Conservation (phyloP, 148 eudicot genomes). For the Nepenthes gracilis region DNA sequence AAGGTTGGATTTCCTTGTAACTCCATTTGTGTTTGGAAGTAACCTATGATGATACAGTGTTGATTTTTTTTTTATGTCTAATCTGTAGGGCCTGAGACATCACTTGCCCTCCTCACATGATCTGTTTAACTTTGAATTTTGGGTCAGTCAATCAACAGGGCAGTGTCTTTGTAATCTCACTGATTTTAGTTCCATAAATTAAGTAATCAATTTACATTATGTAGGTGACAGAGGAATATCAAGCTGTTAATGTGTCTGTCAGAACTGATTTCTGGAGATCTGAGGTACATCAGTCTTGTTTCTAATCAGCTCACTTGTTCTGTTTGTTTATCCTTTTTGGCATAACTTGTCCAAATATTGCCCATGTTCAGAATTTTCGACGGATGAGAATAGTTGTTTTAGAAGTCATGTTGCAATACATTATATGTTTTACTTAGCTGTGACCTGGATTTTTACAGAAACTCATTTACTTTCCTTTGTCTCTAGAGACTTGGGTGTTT, state of each 20-base stretch:
- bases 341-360: too few relatives aligned
- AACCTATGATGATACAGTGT: neutral
- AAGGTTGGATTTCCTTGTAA: conserved; percentile 32
- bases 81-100: conserved; percentile 57
- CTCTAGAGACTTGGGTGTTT: too few relatives aligned
- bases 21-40: neutral
- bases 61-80: neutral
- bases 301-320: neutral
- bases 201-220: conserved; percentile 6
- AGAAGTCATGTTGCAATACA: too few relatives aligned
- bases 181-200: neutral
- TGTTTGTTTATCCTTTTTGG: neutral
- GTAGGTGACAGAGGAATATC: conserved; percentile 71
- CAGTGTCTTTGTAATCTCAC: neutral
- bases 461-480: too few relatives aligned
- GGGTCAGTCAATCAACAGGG: conserved; percentile 49
- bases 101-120: conserved; percentile 79
- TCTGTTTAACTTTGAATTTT: conserved; percentile 73
- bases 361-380: neutral
- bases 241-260: conserved; percentile 76
- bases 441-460: neutral
- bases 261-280: conserved; percentile 42
- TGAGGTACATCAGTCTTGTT: conserved; percentile 34
- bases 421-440: too few relatives aligned
- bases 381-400: too few relatives aligned